These are phyloP conservation scores for Orbilia oligospora DNA, from an alignment of 2,329 filamentous ascomycete genomes.

Conservation along the genomic window DNA sequence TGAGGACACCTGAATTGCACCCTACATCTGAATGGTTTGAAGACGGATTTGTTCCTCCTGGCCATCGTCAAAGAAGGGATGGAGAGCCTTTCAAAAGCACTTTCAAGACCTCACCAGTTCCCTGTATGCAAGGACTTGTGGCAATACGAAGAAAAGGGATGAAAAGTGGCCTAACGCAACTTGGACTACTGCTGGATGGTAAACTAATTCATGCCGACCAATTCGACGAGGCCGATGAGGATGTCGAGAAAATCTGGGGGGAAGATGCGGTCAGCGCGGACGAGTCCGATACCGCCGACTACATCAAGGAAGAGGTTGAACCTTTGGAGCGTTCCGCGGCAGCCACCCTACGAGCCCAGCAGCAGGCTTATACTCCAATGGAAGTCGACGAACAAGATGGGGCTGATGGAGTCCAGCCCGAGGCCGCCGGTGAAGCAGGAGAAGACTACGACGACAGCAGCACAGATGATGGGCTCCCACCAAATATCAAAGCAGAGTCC, in stretches of 20 bases:
- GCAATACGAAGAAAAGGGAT: constrained; percentile 66
- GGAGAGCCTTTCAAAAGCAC: constrained; percentile 59
- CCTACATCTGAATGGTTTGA: constrained; percentile 15
- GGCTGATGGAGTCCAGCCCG: neutral
- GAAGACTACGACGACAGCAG: neutral
- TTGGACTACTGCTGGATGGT: constrained; percentile 67
- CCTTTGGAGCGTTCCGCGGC: constrained; percentile 28
- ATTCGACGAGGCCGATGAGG: constrained; percentile 45
- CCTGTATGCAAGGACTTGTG: constrained; percentile 67
- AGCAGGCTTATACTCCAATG: neutral
- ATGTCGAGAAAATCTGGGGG: constrained; percentile 28
- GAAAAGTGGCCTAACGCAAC: constrained; percentile 68
- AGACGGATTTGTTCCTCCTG: constrained; percentile 61
- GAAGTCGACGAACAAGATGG: constrained; percentile 17
- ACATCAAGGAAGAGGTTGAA: constrained; percentile 44
- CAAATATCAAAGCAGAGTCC: neutral
- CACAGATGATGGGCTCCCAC: neutral
- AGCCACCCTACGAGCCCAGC: neutral
- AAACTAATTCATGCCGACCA: constrained; percentile 59
- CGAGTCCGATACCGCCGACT: constrained; percentile 31
- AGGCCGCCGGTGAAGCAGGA: neutral
- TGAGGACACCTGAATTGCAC: constrained; percentile 66
- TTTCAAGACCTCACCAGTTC: constrained; percentile 68
- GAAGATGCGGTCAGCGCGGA: constrained; percentile 31
- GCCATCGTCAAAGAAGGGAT: constrained; percentile 31